Percentiles rank a stretch among this genome's conserved stretches.
Conservation (phyloP, 345 rosid genomes). For the Salix dunnii region DNA sequence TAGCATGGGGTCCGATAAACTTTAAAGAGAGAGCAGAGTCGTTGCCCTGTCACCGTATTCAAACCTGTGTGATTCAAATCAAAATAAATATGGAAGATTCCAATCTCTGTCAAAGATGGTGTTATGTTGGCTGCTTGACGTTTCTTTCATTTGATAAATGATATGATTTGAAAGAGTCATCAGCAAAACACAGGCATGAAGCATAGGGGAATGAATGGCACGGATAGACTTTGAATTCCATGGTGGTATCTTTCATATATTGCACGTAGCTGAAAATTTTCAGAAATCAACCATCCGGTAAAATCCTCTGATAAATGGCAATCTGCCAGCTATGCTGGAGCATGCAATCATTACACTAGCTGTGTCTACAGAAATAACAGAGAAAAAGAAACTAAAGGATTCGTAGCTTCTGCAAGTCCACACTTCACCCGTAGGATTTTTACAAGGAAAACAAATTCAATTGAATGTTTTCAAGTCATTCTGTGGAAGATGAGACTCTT, state of each 20-base stretch:
- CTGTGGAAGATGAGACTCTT: slow-evolving; percentile 5
- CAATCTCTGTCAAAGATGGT: neutral
- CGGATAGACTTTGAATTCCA: no score
- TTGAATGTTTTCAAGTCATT: neutral
- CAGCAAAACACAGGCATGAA: neutral
- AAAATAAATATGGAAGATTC: neutral
- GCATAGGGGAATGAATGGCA: no score
- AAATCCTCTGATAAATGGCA: neutral
- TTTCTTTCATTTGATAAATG: neutral
- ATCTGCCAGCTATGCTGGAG: neutral
- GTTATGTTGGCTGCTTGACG: neutral
- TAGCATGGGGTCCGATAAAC: neutral
- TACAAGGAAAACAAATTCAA: slow-evolving; percentile 12
- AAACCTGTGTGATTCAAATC: slow-evolving; percentile 4
- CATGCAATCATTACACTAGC: neutral
- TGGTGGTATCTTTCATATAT: no score
- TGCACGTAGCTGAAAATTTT: no score
- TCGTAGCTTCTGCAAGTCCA: slow-evolving; percentile 5
- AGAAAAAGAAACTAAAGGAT: neutral
- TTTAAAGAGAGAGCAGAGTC: neutral
- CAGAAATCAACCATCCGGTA: neutral
- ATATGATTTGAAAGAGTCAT: neutral
- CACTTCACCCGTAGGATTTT: slow-evolving; percentile 4
- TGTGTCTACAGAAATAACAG: neutral
- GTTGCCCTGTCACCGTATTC: neutral